phyloP scores from a whole-genome alignment of 225 moss, liverwort and hornwort genomes.

The Climacium dendroides region DNA sequence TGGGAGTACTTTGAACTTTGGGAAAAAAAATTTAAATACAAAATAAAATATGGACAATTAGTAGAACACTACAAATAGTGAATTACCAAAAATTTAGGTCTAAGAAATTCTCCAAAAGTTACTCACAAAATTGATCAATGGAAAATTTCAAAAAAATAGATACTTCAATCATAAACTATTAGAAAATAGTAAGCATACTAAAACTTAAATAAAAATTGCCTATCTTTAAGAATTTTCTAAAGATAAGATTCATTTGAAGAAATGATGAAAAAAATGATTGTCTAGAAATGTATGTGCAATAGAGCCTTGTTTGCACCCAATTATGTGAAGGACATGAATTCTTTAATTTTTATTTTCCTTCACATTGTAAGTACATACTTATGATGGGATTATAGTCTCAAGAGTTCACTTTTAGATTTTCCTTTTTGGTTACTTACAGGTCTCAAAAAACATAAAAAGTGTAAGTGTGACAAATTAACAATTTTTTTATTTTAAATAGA shows the following conservation, averaged over 20 bases:
- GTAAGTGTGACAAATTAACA: not conserved
- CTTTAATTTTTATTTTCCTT: not conserved
- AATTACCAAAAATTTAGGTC: not conserved
- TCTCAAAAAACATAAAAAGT: not conserved
- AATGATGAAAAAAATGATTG: not conserved
- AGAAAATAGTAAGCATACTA: not conserved
- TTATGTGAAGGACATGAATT: not conserved
- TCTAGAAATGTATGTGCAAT: rapidly evolving
- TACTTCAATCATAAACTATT: not conserved
- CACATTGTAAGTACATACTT: rapidly evolving
- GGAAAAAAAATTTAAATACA: too few relatives aligned
- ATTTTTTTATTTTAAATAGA: not conserved
- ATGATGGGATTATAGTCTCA: not conserved
- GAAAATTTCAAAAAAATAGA: too few relatives aligned
- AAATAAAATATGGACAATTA: not conserved
- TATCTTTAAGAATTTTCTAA: not conserved
- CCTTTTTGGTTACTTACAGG: not conserved
- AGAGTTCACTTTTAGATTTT: not conserved
- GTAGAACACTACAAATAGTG: not conserved
- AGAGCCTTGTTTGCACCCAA: not conserved
- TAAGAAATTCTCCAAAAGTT: too few relatives aligned
- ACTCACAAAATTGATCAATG: not conserved
- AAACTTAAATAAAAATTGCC: not conserved
- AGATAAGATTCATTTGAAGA: not conserved
- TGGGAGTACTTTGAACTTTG: not conserved